phyloP scores from a whole-genome alignment of 2,329 filamentous ascomycete species.

The Ceratocystis variospora region DNA sequence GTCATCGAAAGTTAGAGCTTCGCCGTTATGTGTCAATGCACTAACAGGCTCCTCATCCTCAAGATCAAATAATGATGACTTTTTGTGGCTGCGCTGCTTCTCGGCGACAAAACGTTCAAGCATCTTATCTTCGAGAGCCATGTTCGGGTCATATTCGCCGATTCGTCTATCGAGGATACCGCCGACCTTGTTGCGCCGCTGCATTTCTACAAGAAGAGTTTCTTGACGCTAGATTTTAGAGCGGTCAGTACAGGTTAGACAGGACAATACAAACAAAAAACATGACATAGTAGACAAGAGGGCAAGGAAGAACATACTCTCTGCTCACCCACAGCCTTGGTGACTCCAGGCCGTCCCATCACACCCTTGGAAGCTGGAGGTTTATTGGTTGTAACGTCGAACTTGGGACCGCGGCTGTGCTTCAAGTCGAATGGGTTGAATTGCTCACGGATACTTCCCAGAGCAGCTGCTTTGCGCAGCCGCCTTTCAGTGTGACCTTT shows the following conservation, averaged over 20 bases:
- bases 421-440: slow-evolving; percentile 98
- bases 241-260: slow-evolving; percentile 21
- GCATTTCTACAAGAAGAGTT: slow-evolving; percentile 80
- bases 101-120: slow-evolving; percentile 81
- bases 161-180: slow-evolving; percentile 88
- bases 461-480: slow-evolving; percentile 59
- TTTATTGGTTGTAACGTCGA: slow-evolving; percentile 62
- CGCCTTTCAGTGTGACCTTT: slow-evolving; percentile 56
- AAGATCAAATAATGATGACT: slow-evolving; percentile 72
- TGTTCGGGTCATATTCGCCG: slow-evolving; percentile 84
- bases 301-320: slow-evolving; percentile 38
- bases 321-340: slow-evolving; percentile 78
- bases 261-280: background rate
- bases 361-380: slow-evolving; percentile 41
- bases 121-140: slow-evolving; percentile 88
- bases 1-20: slow-evolving; percentile 63
- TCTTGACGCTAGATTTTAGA: slow-evolving; percentile 46
- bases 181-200: slow-evolving; percentile 76
- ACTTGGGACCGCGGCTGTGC: slow-evolving; percentile 66
- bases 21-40: slow-evolving; percentile 70
- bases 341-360: slow-evolving; percentile 64
- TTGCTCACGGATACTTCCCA: slow-evolving; percentile 78
- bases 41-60: slow-evolving; percentile 62
- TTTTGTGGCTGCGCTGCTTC: slow-evolving; percentile 66
- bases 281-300: background rate